Base-by-base conservation (phyloP, 331 rosid genomes). In the Rosa hybrid region DNA sequence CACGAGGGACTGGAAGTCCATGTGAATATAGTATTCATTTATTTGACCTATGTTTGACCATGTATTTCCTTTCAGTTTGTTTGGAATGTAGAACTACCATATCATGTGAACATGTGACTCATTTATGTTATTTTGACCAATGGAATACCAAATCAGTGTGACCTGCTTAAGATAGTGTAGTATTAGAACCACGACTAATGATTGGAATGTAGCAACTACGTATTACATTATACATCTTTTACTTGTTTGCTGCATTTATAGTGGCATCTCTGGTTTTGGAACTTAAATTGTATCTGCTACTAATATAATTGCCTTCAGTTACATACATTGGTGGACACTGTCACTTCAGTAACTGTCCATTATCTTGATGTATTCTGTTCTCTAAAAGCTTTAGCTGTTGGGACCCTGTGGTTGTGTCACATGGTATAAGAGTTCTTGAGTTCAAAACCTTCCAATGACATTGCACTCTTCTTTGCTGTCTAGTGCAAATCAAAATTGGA, bases 1-100 rank as follows among this genome's bases (percentile, higher is more conserved):
- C 99, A 96, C 6, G 86, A 83, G 10, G 99, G 89, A 14, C 82
- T 90, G 79, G 97, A 96, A 84, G 87, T 89, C 57, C 92, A 86
- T 98, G 98, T 96, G 89, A 68, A 46, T 59, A 70, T 6, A 1
- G 11, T 59, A 65, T 77, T 27, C 45, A 0, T 49, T 34, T 23
- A 12, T 30, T 64, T 81, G 68, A 46, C 30, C 11, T 17, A 8
- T 30, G n/a, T 64, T 76, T 76, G 78, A 57, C 25, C 21, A 42
- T 16, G 39, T 42, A 4, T 23, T 75, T 65, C 25, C 16, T 60
- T 41, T 46, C 71, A 5, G 17, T 42, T 75, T 41, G 38, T 59
- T 60, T 41, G 25, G 6, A 21, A 60, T 44, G 13, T 75, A 41
- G 45, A 57, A 14, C 68, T 75, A 42, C 12, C 45, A 76, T 17